Conservation (phyloP, 805 yeast species). For the Ogataea sp. region DNA sequence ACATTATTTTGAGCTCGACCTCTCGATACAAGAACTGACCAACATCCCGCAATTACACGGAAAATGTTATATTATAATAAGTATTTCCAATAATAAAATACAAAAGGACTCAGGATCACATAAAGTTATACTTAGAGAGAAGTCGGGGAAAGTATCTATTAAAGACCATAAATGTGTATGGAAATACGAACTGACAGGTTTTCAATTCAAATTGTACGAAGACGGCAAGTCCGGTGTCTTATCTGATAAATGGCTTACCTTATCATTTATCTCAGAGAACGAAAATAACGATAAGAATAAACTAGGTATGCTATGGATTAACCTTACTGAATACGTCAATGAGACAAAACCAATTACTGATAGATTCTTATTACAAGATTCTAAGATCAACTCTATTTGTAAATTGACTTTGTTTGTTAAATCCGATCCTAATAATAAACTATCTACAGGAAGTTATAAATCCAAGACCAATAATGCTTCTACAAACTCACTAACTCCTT, state of each 20-base stretch:
- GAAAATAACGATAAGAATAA: slow-evolving; percentile 27
- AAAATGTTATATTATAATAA: slow-evolving; percentile 45
- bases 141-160: slow-evolving; percentile 36
- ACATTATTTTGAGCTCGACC: slow-evolving; percentile 44
- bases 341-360: slow-evolving; percentile 44
- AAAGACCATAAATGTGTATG: slow-evolving; percentile 46
- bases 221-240: slow-evolving; percentile 31
- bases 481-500: no score
- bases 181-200: slow-evolving; percentile 24
- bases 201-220: slow-evolving; percentile 32
- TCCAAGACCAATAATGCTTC: no score
- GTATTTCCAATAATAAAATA: slow-evolving; percentile 11
- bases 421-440: slow-evolving; percentile 5
- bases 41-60: slow-evolving; percentile 81
- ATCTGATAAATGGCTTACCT: slow-evolving; percentile 32
- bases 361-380: slow-evolving; percentile 63
- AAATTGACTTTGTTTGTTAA: slow-evolving; percentile 39
- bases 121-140: slow-evolving; percentile 19
- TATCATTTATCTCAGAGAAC: slow-evolving; percentile 29
- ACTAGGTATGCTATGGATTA: slow-evolving; percentile 61
- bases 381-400: slow-evolving; percentile 78
- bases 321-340: slow-evolving; percentile 64
- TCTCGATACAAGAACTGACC: slow-evolving; percentile 60
- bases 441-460: no score
- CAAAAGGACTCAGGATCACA: slow-evolving; percentile 2